phyloP scores from a whole-genome alignment of 2,329 filamentous ascomycete species.

The Penicillium corylophilum region DNA sequence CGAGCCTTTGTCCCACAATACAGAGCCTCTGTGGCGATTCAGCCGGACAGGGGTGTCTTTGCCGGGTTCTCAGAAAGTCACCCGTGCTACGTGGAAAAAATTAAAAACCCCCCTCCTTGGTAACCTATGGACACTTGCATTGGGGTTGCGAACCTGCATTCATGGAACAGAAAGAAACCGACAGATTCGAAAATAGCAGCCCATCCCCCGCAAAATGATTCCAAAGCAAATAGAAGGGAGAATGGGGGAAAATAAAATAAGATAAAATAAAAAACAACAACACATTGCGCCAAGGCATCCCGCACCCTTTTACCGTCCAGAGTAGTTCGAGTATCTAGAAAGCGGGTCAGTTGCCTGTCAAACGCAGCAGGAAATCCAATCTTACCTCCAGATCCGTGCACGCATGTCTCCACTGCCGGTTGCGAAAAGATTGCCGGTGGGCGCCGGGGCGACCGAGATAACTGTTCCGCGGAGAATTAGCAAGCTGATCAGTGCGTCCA shows the following conservation, averaged over 20 bases:
- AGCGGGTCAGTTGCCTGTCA: slow-evolving; percentile 9
- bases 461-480: slow-evolving; percentile 51
- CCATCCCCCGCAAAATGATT: slow-evolving; percentile 13
- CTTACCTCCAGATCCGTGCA: slow-evolving; percentile 89
- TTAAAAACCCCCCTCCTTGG: not conserved
- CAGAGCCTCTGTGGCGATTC: slow-evolving; percentile 19
- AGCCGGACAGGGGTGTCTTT: slow-evolving; percentile 10
- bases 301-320: slow-evolving; percentile 37
- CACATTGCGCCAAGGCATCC: slow-evolving; percentile 36
- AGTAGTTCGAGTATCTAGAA: slow-evolving; percentile 39
- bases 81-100: not conserved
- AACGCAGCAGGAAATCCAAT: slow-evolving; percentile 3
- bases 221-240: slow-evolving; percentile 4
- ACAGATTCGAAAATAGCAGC: slow-evolving; percentile 13
- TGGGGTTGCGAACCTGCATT: slow-evolving; percentile 3
- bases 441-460: slow-evolving; percentile 94
- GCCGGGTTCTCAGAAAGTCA: slow-evolving; percentile 7
- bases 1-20: not conserved
- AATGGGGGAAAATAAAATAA: slow-evolving; percentile 9
- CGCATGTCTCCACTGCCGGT: slow-evolving; percentile 98
- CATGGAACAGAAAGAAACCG: slow-evolving; percentile 10
- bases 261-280: slow-evolving; percentile 22
- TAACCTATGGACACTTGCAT: slow-evolving; percentile 4
- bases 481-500: not conserved
- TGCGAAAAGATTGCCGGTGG: slow-evolving; percentile 82